Base-by-base conservation (phyloP, 1,284 basidiomycete genomes). In the Inonotus hispidus region DNA sequence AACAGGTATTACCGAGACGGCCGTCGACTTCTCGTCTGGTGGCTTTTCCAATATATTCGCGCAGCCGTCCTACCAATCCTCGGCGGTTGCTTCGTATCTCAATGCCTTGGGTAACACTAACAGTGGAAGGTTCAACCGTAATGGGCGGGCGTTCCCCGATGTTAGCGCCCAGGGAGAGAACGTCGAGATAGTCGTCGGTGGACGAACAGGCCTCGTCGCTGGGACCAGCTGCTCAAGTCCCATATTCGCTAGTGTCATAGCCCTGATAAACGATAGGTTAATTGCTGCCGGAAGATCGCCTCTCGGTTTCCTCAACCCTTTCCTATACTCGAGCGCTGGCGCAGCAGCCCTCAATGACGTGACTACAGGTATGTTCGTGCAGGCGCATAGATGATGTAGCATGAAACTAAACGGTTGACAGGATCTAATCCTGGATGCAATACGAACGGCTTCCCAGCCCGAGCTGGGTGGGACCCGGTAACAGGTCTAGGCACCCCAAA, bases 301-400 rank as follows among this genome's bases (percentile, higher is more conserved):
- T 6, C 68, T 80, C 1, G 79, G 79, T 1, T 79, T 77, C 71
- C 57, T 79, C 21, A 79, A 79, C 68, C 77, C 77, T 4, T 72
- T 75, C 66, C 63, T 80, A 47, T 74, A 74, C 65, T 66, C 68
- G 7, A 67, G 68, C 56, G 50, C 59, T 8, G 66, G 61, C 7
- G 65, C 68, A 10, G 37, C 58, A 11, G 69, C 69, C 35, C 66
- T 74, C 59, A 71, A 69, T 59, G 72, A 73, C 50, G 68, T 74
- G 29, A 72, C 71, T 1, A 65, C 60, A 60, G 72, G 71, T 53
- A 58, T 57, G 60, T 37, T 37, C 29, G 21, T 29, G 8, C 27
- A 37, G 1, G 32, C 10, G 19, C 2, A 38, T 55, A n/a, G 7
- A 52, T 14, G 25, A 19, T 14, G 58, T 32, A 29, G 41, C 7